phyloP scores from a whole-genome alignment of 805 yeast species.

The Candida arabinofermentans region DNA sequence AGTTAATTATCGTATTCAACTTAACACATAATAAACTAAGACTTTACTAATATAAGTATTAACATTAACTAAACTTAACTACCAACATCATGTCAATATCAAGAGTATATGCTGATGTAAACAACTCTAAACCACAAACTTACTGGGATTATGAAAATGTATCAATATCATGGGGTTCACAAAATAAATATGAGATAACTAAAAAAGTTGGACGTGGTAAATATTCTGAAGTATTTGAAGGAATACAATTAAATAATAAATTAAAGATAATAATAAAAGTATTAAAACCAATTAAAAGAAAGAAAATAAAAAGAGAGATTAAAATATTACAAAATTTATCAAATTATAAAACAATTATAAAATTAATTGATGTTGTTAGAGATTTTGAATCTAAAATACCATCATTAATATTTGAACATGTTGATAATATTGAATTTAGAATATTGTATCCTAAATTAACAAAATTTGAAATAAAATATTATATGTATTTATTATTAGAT shows the following conservation, averaged over 20 bases:
- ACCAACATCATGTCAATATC: slow-evolving; percentile 19
- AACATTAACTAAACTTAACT: neutral
- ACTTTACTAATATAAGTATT: neutral
- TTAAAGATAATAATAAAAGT: slow-evolving; percentile 79
- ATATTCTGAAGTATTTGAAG: slow-evolving; percentile 92
- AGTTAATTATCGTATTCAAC: no score
- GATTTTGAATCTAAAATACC: slow-evolving; percentile 82
- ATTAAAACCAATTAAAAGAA: slow-evolving; percentile 87
- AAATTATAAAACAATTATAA: slow-evolving; percentile 80
- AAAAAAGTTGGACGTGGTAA: slow-evolving; percentile 88
- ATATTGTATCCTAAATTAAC: slow-evolving; percentile 75
- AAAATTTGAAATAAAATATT: slow-evolving; percentile 72
- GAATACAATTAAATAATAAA: slow-evolving; percentile 62
- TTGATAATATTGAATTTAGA: slow-evolving; percentile 80
- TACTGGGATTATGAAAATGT: slow-evolving; percentile 86
- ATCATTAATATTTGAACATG: slow-evolving; percentile 80
- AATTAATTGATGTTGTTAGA: slow-evolving; percentile 72
- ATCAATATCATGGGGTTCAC: slow-evolving; percentile 57
- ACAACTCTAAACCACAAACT: slow-evolving; percentile 58
- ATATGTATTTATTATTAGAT: slow-evolving; percentile 73
- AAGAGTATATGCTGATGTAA: slow-evolving; percentile 73
- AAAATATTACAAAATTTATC: slow-evolving; percentile 81
- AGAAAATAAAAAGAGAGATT: slow-evolving; percentile 87
- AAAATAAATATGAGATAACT: slow-evolving; percentile 58
- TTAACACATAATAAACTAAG: no score